Evolutionary conservation across 352 stramenopile genomes (phyloP), one percentile per base, ranked within the genome.

Genomic region (Phytophthora pluvialis): DNA sequence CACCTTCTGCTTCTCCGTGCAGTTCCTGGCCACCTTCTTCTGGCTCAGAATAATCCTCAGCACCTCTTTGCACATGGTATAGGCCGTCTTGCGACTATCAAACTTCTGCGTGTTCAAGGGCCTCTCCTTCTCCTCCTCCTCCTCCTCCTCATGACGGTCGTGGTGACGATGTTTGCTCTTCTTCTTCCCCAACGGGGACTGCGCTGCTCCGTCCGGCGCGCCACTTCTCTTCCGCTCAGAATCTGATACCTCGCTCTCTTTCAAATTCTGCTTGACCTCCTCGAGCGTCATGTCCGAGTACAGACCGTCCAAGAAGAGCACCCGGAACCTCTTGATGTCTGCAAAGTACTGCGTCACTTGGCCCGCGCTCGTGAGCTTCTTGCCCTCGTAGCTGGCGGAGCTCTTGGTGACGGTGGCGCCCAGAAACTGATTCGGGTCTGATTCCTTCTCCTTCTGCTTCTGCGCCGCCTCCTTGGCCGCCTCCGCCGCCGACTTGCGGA

Each of bases 21-120:
- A 72, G 38, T 71, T 48, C 47, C 75, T 75, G 39, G 75, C 74
- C 44, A 83, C 69, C 15, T 68, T 74, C 46, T 80, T 78, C 53
- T 91, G 83, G 8, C 60, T 78, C 29, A 91, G 13, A 36, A 91
- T 80, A 12, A 82, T 77, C 2, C 60, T 48, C 25, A 91, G 50
- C 44, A 90, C 70, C 35, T 88, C 75, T 33, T 79, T 67, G 21
- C 81, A 59, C 3, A 89, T 77, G 3, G 65, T 64, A 53, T 88
- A 90, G 15, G 80, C 83, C 0, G 56, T 72, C 42, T 70, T 59
- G 0, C 80, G 71, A 44, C 64, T 88, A 29, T 81, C 67, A 33
- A 85, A 87, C 56, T 80, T 85, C 32, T 76, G 67, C 18, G 57
- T 63, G 31, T 76, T 81, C 9, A 90, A 64, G 47, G 73, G 69